Percentiles rank a stretch among this genome's conserved stretches.
phyloP scores from a whole-genome alignment of 495 filamentous ascomycete species.

The Lepidopterella palustris region DNA sequence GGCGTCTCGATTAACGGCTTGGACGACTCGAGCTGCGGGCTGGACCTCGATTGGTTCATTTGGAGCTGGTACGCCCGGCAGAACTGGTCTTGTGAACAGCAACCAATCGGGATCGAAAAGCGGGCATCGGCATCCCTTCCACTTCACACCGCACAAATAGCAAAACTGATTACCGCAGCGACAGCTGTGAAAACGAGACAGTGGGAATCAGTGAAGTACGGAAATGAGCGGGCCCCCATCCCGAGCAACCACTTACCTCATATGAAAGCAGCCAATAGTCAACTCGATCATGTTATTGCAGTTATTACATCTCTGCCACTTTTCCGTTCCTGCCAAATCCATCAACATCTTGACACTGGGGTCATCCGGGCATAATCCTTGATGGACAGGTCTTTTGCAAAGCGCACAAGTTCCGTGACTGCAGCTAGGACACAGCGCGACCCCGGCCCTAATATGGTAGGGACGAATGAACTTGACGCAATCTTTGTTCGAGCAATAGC shows the following conservation, averaged over 20 bases:
- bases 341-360: background rate
- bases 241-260: conserved; percentile 8
- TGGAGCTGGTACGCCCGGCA: background rate
- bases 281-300: conserved; percentile 22
- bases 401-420: background rate
- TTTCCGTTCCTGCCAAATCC: background rate
- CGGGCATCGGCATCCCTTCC: conserved; percentile 30
- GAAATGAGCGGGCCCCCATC: background rate
- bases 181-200: conserved; percentile 24
- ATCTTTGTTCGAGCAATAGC: background rate
- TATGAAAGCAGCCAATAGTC: conserved; percentile 17
- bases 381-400: background rate
- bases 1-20: background rate
- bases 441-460: conserved; percentile 10
- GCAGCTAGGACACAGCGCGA: conserved; percentile 4
- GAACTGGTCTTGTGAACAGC: background rate
- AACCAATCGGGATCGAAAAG: conserved; percentile 26
- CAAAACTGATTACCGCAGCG: conserved; percentile 27
- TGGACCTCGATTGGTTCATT: conserved; percentile 1
- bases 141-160: conserved; percentile 28
- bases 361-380: background rate
- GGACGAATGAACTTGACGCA: conserved; percentile 19
- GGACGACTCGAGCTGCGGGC: background rate
- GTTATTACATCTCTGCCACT: conserved; percentile 26
- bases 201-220: too few species aligned